Conservation (phyloP, 169 alveolate genomes). For the Eimeria sp. region DNA sequence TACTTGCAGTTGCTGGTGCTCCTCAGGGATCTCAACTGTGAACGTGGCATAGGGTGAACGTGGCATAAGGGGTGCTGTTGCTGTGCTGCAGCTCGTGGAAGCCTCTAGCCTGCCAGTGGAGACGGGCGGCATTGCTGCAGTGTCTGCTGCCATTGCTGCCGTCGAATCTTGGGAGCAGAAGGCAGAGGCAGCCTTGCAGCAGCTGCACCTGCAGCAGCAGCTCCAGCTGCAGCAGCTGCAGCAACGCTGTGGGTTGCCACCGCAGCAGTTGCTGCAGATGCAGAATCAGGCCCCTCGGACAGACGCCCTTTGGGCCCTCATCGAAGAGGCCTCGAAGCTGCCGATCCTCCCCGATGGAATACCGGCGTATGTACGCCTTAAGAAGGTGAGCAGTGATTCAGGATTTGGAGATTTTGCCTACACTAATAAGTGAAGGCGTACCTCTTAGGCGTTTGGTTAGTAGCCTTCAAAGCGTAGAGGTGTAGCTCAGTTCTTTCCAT, state of each 20-base stretch:
- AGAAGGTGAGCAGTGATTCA: constrained; percentile 22
- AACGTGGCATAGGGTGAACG: not conserved
- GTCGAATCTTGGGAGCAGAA: constrained; percentile 53
- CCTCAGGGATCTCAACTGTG: not conserved
- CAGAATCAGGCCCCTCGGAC: constrained; percentile 50
- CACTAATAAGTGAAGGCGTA: not conserved
- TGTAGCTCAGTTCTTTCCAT: not conserved
- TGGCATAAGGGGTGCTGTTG: not conserved
- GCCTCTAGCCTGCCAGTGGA: constrained; percentile 61
- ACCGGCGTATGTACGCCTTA: constrained; percentile 35
- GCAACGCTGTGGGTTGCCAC: constrained; percentile 62
- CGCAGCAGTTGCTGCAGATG: constrained; percentile 64
- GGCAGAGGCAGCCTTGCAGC: constrained; percentile 71
- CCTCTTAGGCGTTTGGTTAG: not conserved
- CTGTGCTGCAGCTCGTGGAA: constrained; percentile 60
- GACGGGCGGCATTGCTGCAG: constrained; percentile 44
- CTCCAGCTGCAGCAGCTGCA: constrained; percentile 65
- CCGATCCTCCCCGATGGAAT: constrained; percentile 59
- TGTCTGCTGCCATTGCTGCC: constrained; percentile 59
- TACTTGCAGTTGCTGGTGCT: constrained; percentile 1
- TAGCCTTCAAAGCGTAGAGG: not conserved
- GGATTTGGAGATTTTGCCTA: not conserved
- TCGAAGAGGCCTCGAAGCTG: constrained; percentile 51
- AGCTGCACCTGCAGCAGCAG: constrained; percentile 70
- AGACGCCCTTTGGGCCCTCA: constrained; percentile 48